phyloP scores from a whole-genome alignment of 352 stramenopile genomes.

The Globisporangium cylindrosporum region DNA sequence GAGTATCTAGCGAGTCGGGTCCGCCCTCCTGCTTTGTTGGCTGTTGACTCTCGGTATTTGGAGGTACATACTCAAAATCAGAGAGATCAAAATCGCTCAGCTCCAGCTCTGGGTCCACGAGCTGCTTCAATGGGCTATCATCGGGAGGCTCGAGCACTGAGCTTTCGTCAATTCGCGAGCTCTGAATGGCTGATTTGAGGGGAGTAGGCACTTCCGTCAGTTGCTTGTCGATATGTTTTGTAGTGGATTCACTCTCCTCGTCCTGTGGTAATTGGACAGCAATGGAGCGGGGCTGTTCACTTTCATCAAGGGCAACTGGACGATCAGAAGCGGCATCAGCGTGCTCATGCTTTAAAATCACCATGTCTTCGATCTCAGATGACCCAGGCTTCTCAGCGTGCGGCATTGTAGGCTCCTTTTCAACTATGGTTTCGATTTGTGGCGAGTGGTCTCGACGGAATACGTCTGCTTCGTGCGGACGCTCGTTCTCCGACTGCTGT shows the following conservation, averaged over 20 bases:
- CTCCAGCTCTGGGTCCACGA: neutral
- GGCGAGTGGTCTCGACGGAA: neutral
- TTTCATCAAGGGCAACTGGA: neutral
- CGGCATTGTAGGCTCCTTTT: neutral
- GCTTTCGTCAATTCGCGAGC: neutral
- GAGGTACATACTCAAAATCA: slow-evolving; percentile 4
- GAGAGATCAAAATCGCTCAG: neutral
- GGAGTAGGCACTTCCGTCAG: neutral
- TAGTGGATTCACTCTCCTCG: neutral
- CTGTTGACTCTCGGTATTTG: neutral
- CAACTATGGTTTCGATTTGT: neutral
- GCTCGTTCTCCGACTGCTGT: neutral
- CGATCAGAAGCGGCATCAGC: neutral
- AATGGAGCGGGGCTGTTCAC: too few species aligned
- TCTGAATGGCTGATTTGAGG: neutral
- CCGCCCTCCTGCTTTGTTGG: neutral
- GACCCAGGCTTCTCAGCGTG: neutral
- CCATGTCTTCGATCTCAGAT: neutral
- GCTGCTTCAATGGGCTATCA: neutral
- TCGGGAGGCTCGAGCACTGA: too few species aligned
- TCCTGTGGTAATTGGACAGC: neutral
- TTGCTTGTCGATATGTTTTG: neutral
- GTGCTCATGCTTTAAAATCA: too few species aligned
- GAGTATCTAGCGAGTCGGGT: neutral
- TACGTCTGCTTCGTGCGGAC: neutral